These are phyloP conservation scores for Myxozyma melibiosi DNA, from an alignment of 805 yeast species.

Conservation along the genomic window DNA sequence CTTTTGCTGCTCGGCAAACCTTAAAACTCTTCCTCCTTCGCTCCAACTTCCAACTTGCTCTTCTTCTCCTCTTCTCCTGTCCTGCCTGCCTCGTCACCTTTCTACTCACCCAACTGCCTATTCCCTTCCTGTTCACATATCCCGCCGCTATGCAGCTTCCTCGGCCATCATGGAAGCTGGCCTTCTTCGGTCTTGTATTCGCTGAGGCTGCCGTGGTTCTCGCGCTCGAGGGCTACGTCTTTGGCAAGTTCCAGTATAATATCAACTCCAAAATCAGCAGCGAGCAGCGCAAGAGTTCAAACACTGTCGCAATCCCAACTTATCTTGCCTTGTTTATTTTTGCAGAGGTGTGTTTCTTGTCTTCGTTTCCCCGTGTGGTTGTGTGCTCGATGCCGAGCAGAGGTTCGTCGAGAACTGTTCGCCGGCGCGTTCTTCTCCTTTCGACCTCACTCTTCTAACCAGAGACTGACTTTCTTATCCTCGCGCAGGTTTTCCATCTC, in stretches of 20 bases:
- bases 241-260: conserved; percentile 39
- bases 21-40: no score
- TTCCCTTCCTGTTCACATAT: no score
- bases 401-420: no score
- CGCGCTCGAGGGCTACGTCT: conserved; percentile 40
- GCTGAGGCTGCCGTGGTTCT: conserved; percentile 35
- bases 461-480: background rate
- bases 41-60: no score
- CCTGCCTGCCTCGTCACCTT: no score
- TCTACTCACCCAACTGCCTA: no score
- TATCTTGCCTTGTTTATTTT: conserved; percentile 53
- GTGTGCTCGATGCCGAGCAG: no score
- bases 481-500: conserved; percentile 44
- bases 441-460: no score
- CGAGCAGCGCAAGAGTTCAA: conserved; percentile 29
- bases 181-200: conserved; percentile 21
- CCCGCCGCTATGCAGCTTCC: background rate
- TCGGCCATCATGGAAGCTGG: conserved; percentile 18
- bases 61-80: no score
- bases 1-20: no score
- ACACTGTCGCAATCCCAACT: conserved; percentile 43
- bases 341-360: conserved; percentile 40
- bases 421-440: no score
- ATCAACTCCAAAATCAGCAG: conserved; percentile 16
- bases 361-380: no score